Conservation (phyloP, 805 yeast genomes). For the Zygosaccharomyces rouxii region DNA sequence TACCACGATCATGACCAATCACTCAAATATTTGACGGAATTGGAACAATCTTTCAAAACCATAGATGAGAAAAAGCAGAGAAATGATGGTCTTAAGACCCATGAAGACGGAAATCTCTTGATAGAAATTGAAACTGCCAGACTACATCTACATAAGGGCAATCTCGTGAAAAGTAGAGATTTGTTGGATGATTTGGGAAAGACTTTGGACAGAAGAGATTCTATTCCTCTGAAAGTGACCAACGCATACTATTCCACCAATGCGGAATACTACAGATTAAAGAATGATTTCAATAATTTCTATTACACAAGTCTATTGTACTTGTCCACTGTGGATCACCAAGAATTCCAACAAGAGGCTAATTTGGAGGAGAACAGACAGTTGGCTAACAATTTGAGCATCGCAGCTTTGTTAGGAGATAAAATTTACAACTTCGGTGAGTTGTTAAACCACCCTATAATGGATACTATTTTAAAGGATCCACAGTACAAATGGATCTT, state of each 20-base stretch:
- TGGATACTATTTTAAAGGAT: constrained; percentile 45
- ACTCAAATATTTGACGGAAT: constrained; percentile 44
- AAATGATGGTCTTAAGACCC: constrained; percentile 37
- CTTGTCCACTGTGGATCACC: constrained; percentile 60
- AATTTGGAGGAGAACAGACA: constrained; percentile 40
- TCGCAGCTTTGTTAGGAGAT: constrained; percentile 87
- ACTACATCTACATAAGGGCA: constrained; percentile 52
- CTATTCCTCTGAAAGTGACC: constrained; percentile 59
- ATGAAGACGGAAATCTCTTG: constrained; percentile 53
- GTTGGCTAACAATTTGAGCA: constrained; percentile 69
- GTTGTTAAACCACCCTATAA: constrained; percentile 81
- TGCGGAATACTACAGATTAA: constrained; percentile 68
- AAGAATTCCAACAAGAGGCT: constrained; percentile 30
- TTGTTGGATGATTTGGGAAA: constrained; percentile 58
- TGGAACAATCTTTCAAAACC: constrained; percentile 43
- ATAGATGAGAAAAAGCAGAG: constrained; percentile 34
- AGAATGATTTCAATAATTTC: constrained; percentile 73
- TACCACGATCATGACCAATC: constrained; percentile 44
- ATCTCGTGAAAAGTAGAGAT: constrained; percentile 58
- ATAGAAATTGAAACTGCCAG: constrained; percentile 73
- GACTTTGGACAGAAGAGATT: constrained; percentile 53
- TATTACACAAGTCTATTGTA: constrained; percentile 79
- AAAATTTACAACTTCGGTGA: constrained; percentile 94
- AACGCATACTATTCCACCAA: constrained; percentile 80
- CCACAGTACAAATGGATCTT: constrained; percentile 64